Percentiles rank a stretch among this genome's conserved stretches.
These are phyloP conservation scores for Claviceps citrina DNA, from an alignment of 2,329 filamentous ascomycete species.

Conservation along the genomic window DNA sequence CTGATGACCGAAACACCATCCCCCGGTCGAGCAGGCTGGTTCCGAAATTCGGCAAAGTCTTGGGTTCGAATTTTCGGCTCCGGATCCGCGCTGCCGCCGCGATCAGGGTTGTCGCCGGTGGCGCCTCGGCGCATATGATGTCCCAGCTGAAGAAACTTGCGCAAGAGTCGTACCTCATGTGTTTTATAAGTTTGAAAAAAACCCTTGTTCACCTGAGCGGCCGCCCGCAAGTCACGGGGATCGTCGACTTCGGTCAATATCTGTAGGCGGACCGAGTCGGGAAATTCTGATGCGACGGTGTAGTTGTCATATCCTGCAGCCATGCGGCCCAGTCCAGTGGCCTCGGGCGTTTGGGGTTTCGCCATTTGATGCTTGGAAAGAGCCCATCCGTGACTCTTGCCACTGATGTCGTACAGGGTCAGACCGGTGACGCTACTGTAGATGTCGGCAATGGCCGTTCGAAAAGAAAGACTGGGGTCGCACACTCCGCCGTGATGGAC, in stretches of 20 bases:
- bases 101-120: not conserved
- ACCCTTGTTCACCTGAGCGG: slow-evolving; percentile 25
- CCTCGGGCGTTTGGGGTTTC: slow-evolving; percentile 21
- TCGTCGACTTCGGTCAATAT: slow-evolving; percentile 26
- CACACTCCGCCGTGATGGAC: slow-evolving; percentile 29
- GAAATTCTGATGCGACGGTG: slow-evolving; percentile 19
- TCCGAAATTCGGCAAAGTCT: slow-evolving; percentile 18
- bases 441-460: slow-evolving; percentile 32
- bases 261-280: slow-evolving; percentile 22
- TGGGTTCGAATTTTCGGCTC: slow-evolving; percentile 21
- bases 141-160: slow-evolving; percentile 19
- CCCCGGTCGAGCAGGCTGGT: slow-evolving; percentile 3
- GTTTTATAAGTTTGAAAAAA: slow-evolving; percentile 31
- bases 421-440: slow-evolving; percentile 35
- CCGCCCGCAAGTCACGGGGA: slow-evolving; percentile 26
- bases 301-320: slow-evolving; percentile 14
- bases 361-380: slow-evolving; percentile 24
- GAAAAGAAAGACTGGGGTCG: slow-evolving; percentile 33
- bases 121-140: slow-evolving; percentile 4
- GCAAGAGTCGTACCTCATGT: slow-evolving; percentile 26
- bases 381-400: slow-evolving; percentile 33
- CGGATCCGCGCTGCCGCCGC: slow-evolving; percentile 12
- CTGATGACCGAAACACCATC: not conserved
- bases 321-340: slow-evolving; percentile 17
- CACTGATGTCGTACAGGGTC: slow-evolving; percentile 33